Percentiles rank a stretch among this genome's conserved stretches.
Evolutionary conservation across 1,284 basidiomycete species (phyloP).

Genomic region (Pulchroboletus neoregius): DNA sequence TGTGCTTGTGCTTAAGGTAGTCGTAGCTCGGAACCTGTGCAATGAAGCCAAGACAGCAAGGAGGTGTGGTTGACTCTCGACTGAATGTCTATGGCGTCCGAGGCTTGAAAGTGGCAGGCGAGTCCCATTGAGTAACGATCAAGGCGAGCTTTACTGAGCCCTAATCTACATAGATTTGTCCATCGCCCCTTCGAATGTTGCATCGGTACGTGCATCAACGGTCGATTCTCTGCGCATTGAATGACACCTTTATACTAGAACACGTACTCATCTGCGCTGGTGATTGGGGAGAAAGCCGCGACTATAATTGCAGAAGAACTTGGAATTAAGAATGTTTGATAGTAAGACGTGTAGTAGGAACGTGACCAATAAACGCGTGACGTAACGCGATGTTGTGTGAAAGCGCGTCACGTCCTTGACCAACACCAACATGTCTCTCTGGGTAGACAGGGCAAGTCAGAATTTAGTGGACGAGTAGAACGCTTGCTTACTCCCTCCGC

Average conservation of each 20-base stretch:
- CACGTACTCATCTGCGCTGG: slow-evolving; percentile 23
- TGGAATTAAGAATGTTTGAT: slow-evolving; percentile 17
- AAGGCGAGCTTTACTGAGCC: neutral
- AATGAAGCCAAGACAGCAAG: slow-evolving; percentile 55
- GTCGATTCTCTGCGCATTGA: slow-evolving; percentile 7
- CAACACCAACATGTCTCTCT: slow-evolving; percentile 66
- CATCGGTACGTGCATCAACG: slow-evolving; percentile 17
- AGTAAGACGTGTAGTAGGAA: neutral
- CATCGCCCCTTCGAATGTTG: slow-evolving; percentile 34
- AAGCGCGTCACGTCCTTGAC: slow-evolving; percentile 8
- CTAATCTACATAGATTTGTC: slow-evolving; percentile 33
- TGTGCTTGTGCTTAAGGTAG: neutral
- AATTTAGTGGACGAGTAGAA: neutral
- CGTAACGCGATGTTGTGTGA: slow-evolving; percentile 17
- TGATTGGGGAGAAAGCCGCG: slow-evolving; percentile 28
- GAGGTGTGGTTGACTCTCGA: slow-evolving; percentile 58
- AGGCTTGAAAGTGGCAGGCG: slow-evolving; percentile 54
- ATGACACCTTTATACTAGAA: slow-evolving; percentile 15
- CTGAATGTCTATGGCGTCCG: slow-evolving; percentile 62
- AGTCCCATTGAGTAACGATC: neutral
- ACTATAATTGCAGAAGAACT: slow-evolving; percentile 23
- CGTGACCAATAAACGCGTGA: slow-evolving; percentile 28
- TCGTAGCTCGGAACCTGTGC: slow-evolving; percentile 58
- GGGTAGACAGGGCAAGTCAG: slow-evolving; percentile 74
- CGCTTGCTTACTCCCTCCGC: slow-evolving; percentile 3